These are phyloP conservation scores for Penicillium decumbens DNA, from an alignment of 2,329 filamentous ascomycete genomes.

Conservation along the genomic window DNA sequence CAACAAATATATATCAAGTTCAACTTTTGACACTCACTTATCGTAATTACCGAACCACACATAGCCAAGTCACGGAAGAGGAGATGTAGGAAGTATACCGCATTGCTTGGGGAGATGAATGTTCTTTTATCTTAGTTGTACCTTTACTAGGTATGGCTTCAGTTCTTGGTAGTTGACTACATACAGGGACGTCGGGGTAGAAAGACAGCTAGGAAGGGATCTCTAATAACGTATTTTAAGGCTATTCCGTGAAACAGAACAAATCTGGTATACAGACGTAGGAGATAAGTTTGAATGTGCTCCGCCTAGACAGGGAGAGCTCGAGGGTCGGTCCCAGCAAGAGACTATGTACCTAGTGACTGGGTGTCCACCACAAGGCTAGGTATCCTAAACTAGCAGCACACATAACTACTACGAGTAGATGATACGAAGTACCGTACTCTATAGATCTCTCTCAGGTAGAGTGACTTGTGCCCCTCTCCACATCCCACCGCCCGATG, in stretches of 20 bases:
- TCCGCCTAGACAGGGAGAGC: too few species aligned
- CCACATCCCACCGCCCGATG: slow-evolving; percentile 27
- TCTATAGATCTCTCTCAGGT: slow-evolving; percentile 7
- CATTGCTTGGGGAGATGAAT: neutral
- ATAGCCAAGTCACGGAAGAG: neutral
- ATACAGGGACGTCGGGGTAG: neutral
- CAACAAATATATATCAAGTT: neutral
- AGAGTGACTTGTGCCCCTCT: slow-evolving; percentile 2
- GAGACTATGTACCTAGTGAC: neutral
- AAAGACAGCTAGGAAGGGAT: neutral
- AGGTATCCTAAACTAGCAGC: neutral
- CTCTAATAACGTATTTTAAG: neutral
- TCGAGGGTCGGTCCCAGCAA: neutral
- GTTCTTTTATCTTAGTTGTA: neutral
- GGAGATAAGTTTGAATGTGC: neutral
- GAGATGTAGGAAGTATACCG: neutral
- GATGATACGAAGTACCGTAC: too few species aligned
- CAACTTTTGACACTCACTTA: too few species aligned
- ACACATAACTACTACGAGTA: too few species aligned
- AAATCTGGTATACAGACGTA: neutral
- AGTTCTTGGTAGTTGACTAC: neutral
- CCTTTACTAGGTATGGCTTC: neutral
- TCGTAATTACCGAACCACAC: too few species aligned
- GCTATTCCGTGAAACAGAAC: neutral
- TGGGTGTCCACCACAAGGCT: neutral